These are phyloP conservation scores for Melanogaster broomeanus DNA, from an alignment of 768 basidiomycete species.

Conservation along the genomic window DNA sequence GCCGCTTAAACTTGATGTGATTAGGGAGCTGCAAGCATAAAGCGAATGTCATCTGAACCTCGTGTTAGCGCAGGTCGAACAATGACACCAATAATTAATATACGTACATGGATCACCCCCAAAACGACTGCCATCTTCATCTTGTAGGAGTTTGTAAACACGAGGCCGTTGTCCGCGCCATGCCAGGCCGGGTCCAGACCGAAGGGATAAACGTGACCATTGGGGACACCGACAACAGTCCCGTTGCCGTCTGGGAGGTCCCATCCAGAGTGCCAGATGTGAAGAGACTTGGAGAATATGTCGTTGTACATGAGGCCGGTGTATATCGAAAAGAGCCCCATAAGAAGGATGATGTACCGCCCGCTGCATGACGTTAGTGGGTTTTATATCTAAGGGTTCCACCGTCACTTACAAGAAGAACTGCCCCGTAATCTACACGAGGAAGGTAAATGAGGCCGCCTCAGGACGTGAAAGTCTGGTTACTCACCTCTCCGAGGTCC, in stretches of 20 bases:
- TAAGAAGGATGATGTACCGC: slow-evolving; percentile 96
- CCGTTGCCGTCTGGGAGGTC: slow-evolving; percentile 54
- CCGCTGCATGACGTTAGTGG: slow-evolving; percentile 56
- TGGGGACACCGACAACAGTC: slow-evolving; percentile 52
- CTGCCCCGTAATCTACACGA: slow-evolving; percentile 68
- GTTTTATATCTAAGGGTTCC: slow-evolving; percentile 5
- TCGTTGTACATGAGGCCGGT: slow-evolving; percentile 99
- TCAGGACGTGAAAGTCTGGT: background rate
- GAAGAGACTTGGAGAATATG: slow-evolving; percentile 91
- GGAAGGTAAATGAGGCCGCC: slow-evolving; percentile 10
- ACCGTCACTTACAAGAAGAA: slow-evolving; percentile 84
- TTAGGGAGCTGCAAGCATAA: slow-evolving; percentile 95
- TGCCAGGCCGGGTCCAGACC: slow-evolving; percentile 97
- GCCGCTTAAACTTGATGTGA: slow-evolving; percentile 90
- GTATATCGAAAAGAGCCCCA: slow-evolving; percentile 97
- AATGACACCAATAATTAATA: slow-evolving; percentile 12
- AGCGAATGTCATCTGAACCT: slow-evolving; percentile 92
- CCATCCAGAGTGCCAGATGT: slow-evolving; percentile 90
- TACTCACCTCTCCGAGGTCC: slow-evolving; percentile 71
- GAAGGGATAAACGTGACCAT: slow-evolving; percentile 82
- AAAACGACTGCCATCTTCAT: slow-evolving; percentile 99
- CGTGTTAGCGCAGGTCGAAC: slow-evolving; percentile 9
- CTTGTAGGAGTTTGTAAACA: slow-evolving; percentile 99
- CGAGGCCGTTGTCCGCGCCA: slow-evolving; percentile 84
- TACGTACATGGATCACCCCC: slow-evolving; percentile 90